These are phyloP conservation scores for Ophiosphaerella narmari DNA, from an alignment of 2,329 filamentous ascomycete genomes.

Conservation along the genomic window DNA sequence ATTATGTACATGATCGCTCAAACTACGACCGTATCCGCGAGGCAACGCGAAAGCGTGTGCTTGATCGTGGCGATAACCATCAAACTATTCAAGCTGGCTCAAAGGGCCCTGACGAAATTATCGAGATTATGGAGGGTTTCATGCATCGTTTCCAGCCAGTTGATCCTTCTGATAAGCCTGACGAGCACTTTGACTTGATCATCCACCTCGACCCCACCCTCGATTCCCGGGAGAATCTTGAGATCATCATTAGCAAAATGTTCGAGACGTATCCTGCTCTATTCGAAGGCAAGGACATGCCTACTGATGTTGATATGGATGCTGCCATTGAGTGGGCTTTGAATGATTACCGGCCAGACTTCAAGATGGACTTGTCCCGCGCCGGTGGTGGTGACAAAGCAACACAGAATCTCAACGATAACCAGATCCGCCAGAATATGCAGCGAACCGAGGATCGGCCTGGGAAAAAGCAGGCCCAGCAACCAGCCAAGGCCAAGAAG, in stretches of 20 bases:
- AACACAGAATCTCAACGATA: slow-evolving; percentile 40
- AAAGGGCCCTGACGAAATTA: slow-evolving; percentile 72
- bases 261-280: slow-evolving; percentile 79
- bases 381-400: slow-evolving; percentile 18
- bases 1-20: slow-evolving; percentile 77
- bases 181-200: slow-evolving; percentile 79
- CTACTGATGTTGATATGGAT: slow-evolving; percentile 75
- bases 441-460: slow-evolving; percentile 32
- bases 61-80: slow-evolving; percentile 90
- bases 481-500: slow-evolving; percentile 54
- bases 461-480: slow-evolving; percentile 20
- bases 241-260: slow-evolving; percentile 73
- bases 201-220: slow-evolving; percentile 81
- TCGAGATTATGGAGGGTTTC: slow-evolving; percentile 95
- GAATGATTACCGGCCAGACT: slow-evolving; percentile 74
- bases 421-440: slow-evolving; percentile 35
- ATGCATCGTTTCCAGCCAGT: slow-evolving; percentile 82
- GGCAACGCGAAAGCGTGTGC: slow-evolving; percentile 77
- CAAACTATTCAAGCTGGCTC: slow-evolving; percentile 92
- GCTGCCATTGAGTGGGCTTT: slow-evolving; percentile 76
- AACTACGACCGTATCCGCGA: slow-evolving; percentile 73
- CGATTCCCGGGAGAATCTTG: slow-evolving; percentile 83
- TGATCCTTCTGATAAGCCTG: slow-evolving; percentile 69
- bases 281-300: slow-evolving; percentile 64
- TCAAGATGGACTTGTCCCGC: slow-evolving; percentile 75